phyloP scores from a whole-genome alignment of 768 basidiomycete genomes.

The Boletus tomentosulus region DNA sequence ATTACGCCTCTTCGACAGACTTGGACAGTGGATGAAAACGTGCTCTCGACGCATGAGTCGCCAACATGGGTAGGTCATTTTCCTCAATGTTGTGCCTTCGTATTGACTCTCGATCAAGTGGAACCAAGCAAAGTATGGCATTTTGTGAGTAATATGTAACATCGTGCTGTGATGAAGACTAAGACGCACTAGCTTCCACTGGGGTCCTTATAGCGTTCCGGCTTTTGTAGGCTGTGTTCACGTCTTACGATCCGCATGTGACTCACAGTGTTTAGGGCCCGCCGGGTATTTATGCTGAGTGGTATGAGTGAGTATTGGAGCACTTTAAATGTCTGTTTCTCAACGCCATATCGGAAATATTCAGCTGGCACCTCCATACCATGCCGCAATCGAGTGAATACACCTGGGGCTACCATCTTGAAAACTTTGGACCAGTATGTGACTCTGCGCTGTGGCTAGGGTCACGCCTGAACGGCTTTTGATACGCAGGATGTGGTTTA shows the following conservation, averaged over 20 bases:
- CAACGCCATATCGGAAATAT: not conserved
- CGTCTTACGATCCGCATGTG: not conserved
- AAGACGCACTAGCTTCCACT: constrained; percentile 39
- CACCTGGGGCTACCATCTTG: constrained; percentile 47
- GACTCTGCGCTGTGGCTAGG: not conserved
- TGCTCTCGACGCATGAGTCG: constrained; percentile 44
- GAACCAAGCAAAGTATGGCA: constrained; percentile 51
- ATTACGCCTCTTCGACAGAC: constrained; percentile 35
- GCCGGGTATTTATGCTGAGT: constrained; percentile 44
- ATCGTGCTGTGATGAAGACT: not conserved
- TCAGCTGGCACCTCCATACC: constrained; percentile 40
- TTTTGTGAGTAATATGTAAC: constrained; percentile 39
- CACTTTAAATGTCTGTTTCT: not conserved
- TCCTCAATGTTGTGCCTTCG: not conserved
- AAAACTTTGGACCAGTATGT: constrained; percentile 43
- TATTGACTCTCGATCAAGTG: constrained; percentile 32
- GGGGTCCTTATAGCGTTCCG: constrained; percentile 46
- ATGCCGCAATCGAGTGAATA: constrained; percentile 34
- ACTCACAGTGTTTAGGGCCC: constrained; percentile 33
- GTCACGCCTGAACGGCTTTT: not conserved
- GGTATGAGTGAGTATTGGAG: constrained; percentile 46
- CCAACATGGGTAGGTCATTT: constrained; percentile 45
- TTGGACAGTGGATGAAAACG: constrained; percentile 37
- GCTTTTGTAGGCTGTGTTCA: constrained; percentile 33
- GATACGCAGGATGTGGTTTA: constrained; percentile 41